phyloP scores from a whole-genome alignment of 2,329 filamentous ascomycete species.

The Fragosphaeria purpurea region DNA sequence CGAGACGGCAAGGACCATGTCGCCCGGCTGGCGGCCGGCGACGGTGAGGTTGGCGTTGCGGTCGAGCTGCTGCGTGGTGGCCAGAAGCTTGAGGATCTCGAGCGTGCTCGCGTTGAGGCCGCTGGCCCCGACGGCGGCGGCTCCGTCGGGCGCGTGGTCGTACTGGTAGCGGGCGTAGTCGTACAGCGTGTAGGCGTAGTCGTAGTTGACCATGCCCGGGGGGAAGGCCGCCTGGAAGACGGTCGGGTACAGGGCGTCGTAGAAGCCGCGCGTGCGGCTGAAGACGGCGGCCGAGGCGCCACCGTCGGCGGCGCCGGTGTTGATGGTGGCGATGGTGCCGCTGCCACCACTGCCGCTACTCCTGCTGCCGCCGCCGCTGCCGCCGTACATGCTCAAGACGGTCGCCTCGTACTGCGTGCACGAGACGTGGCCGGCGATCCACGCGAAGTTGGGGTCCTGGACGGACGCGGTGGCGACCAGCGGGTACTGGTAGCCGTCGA shows the following conservation, averaged over 20 bases:
- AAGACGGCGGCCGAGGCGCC: conserved; percentile 10
- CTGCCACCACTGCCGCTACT: conserved; percentile 15
- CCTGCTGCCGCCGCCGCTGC: conserved; percentile 15
- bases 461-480: conserved; percentile 33
- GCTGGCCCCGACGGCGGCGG: conserved; percentile 27
- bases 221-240: conserved; percentile 30
- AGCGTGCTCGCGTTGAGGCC: conserved; percentile 35
- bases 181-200: conserved; percentile 43
- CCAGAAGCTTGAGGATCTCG: conserved; percentile 48
- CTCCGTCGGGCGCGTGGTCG: conserved; percentile 37
- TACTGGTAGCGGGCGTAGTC: conserved; percentile 46
- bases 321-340: conserved; percentile 14
- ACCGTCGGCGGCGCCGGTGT: conserved; percentile 18
- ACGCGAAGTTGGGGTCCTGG: conserved; percentile 33
- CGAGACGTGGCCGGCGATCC: conserved; percentile 30
- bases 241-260: conserved; percentile 29
- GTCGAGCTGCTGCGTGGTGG: conserved; percentile 55
- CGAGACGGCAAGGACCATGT: conserved; percentile 38
- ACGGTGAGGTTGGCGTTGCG: conserved; percentile 47
- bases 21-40: conserved; percentile 30
- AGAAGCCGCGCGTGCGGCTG: conserved; percentile 25
- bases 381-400: conserved; percentile 16
- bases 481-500: conserved; percentile 75
- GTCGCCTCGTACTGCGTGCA: conserved; percentile 30
- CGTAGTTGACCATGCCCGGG: conserved; percentile 27